Conservation (phyloP, 805 yeast genomes). For the Grigorovia jiainica region DNA sequence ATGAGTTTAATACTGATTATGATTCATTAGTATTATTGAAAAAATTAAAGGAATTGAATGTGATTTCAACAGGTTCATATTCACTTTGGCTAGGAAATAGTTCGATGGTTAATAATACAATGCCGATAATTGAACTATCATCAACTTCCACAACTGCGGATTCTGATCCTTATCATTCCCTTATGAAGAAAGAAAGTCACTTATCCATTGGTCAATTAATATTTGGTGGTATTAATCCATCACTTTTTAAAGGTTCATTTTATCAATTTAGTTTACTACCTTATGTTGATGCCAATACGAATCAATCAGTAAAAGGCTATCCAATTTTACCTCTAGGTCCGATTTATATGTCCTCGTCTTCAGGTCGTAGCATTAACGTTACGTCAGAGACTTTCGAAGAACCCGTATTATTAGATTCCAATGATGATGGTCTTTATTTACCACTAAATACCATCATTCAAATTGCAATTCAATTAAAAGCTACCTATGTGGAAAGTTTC, state of each 20-base stretch:
- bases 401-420: slow-evolving; percentile 53
- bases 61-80: slow-evolving; percentile 34
- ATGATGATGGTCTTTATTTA: slow-evolving; percentile 39
- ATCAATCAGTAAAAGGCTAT: slow-evolving; percentile 23
- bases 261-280: slow-evolving; percentile 44
- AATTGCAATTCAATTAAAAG: slow-evolving; percentile 61
- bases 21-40: slow-evolving; percentile 28
- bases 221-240: slow-evolving; percentile 50
- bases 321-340: slow-evolving; percentile 42
- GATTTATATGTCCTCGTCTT: slow-evolving; percentile 34
- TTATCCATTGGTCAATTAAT: slow-evolving; percentile 36
- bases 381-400: slow-evolving; percentile 29
- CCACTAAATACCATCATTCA: slow-evolving; percentile 50
- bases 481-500: slow-evolving; percentile 41
- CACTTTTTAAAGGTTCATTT: slow-evolving; percentile 37
- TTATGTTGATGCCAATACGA: slow-evolving; percentile 18
- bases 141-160: slow-evolving; percentile 6
- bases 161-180: too few species aligned
- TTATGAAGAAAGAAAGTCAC: too few species aligned
- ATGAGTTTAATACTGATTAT: slow-evolving; percentile 12
- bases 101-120: slow-evolving; percentile 10
- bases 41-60: slow-evolving; percentile 21
- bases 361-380: slow-evolving; percentile 32
- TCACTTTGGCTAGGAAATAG: slow-evolving; percentile 33
- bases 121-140: too few species aligned